Conservation (phyloP, 1,284 basidiomycete genomes). For the Sutorius eximius region DNA sequence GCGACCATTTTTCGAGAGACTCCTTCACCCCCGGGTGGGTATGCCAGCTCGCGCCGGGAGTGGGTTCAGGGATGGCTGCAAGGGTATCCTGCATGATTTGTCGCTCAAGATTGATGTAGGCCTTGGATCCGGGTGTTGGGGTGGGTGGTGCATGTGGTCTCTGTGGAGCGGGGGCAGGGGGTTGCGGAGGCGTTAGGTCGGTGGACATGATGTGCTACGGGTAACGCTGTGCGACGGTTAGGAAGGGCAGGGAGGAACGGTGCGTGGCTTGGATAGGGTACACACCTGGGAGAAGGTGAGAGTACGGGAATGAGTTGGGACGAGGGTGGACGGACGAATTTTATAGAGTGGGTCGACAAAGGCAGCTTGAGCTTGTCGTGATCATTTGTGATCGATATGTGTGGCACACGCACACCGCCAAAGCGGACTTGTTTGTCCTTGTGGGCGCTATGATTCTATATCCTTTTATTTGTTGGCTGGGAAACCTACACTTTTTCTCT, state of each 20-base stretch:
- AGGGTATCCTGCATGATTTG: conserved; percentile 21
- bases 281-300: conserved; percentile 7
- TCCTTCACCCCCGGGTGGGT: conserved; percentile 3
- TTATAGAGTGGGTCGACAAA: conserved; percentile 30
- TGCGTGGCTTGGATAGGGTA: not conserved
- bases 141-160: not conserved
- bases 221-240: conserved; percentile 4
- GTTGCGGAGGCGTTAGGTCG: conserved; percentile 3
- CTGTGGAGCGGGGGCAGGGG: conserved; percentile 5
- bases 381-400: conserved; percentile 35
- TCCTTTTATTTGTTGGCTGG: conserved; percentile 36
- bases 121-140: conserved; percentile 22
- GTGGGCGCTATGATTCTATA: conserved; percentile 36
- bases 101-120: conserved; percentile 17
- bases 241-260: not conserved
- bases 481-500: conserved; percentile 16
- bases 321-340: conserved; percentile 8
- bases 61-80: conserved; percentile 18
- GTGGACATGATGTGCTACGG: conserved; percentile 12
- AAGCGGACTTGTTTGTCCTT: conserved; percentile 45
- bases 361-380: conserved; percentile 21
- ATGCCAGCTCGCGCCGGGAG: not conserved
- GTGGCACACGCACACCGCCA: conserved; percentile 22
- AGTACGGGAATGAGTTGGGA: not conserved
- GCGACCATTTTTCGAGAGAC: conserved; percentile 13